These are phyloP conservation scores for Phyllostachys edulis DNA, from an alignment of 176 grass and related monocot genomes.

Conservation along the genomic window DNA sequence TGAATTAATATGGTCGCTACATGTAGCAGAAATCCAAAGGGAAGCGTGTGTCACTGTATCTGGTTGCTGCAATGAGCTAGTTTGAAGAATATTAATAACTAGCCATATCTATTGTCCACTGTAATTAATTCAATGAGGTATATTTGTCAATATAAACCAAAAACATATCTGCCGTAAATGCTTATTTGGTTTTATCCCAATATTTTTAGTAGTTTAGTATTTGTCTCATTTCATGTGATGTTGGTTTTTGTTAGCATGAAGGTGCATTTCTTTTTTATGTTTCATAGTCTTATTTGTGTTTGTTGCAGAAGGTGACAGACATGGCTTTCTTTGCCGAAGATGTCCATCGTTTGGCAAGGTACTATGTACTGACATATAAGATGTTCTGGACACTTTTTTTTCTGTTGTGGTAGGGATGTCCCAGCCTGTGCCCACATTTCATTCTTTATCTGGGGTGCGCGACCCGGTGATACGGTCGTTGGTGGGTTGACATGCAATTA, in stretches of 20 bases:
- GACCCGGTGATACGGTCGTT: neutral
- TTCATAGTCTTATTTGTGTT: constrained; percentile 42
- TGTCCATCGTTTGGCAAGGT: constrained; percentile 94
- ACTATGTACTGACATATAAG: constrained; percentile 25
- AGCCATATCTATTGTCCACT: neutral
- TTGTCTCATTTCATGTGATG: neutral
- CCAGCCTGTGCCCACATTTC: constrained; percentile 2
- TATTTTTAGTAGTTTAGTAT: neutral
- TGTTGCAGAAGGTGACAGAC: constrained; percentile 87
- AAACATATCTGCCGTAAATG: neutral
- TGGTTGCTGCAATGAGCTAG: neutral
- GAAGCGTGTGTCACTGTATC: neutral
- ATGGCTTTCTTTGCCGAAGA: constrained; percentile 99
- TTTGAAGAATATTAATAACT: neutral
- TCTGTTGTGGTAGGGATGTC: constrained; percentile 8
- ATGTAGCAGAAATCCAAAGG: neutral
- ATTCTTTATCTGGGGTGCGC: neutral
- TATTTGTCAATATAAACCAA: neutral
- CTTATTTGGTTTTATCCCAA: neutral
- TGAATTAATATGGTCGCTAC: neutral
- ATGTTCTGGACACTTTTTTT: neutral
- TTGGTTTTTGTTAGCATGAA: constrained; percentile 1
- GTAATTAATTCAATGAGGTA: neutral
- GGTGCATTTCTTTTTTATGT: constrained; percentile 24
- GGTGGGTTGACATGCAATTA: neutral